Conservation (phyloP, 1,284 basidiomycete species). For the Meira nashicola region DNA sequence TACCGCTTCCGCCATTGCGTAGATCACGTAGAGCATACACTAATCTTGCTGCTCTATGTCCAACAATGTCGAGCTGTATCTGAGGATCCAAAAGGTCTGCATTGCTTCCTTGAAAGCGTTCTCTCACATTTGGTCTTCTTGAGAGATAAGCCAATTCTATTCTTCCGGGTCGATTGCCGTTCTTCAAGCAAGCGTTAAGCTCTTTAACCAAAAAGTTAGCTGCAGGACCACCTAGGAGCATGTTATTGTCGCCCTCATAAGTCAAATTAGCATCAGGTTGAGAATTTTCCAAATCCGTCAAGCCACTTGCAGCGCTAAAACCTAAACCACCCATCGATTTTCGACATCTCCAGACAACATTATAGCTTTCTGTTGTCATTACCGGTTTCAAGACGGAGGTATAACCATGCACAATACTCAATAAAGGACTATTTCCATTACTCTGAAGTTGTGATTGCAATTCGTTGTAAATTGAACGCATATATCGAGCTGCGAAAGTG, state of each 20-base stretch:
- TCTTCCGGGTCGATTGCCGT: constrained; percentile 8
- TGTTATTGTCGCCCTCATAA: constrained; percentile 42
- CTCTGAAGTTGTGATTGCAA: constrained; percentile 2
- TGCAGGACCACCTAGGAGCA: constrained; percentile 34
- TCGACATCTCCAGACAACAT: constrained; percentile 30
- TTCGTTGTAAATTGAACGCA: constrained; percentile 28
- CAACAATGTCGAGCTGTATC: constrained; percentile 24
- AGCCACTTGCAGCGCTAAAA: constrained; percentile 30
- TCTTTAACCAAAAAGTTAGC: constrained; percentile 25
- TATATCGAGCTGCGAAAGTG: constrained; percentile 30
- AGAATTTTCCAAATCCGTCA: constrained; percentile 34
- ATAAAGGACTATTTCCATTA: constrained; percentile 26
- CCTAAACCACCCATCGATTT: constrained; percentile 40
- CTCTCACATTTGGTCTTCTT: too few species aligned
- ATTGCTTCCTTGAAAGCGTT: neutral
- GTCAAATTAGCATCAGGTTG: constrained; percentile 40
- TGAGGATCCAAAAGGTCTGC: constrained; percentile 17
- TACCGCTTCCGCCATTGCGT: constrained; percentile 13
- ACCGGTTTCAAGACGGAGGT: constrained; percentile 39
- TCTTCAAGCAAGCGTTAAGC: neutral
- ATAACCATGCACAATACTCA: constrained; percentile 36
- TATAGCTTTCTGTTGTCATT: constrained; percentile 31
- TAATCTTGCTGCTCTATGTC: constrained; percentile 20
- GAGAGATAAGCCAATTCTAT: constrained; percentile 20
- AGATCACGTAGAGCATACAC: constrained; percentile 24